Evolutionary conservation across 2,329 filamentous ascomycete species (phyloP).

Genomic region (Leptographium lundbergii): DNA sequence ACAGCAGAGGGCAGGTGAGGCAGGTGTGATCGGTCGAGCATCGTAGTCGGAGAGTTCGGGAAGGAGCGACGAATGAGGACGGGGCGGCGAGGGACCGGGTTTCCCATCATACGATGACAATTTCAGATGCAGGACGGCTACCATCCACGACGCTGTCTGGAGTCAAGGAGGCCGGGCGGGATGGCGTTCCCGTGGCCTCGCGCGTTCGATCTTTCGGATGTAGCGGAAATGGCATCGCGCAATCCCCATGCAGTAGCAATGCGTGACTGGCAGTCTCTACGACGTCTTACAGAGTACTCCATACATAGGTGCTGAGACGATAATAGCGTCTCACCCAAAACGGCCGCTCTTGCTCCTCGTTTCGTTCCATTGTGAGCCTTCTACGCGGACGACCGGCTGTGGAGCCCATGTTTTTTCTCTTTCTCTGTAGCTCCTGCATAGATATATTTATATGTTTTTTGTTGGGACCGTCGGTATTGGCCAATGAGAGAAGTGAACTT

Average conservation of each 20-base stretch:
- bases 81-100: background rate
- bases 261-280: no score
- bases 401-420: background rate
- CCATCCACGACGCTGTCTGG: background rate
- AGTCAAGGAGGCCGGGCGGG: background rate
- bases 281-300: no score
- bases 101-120: background rate
- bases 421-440: background rate
- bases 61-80: background rate
- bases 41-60: background rate
- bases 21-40: background rate
- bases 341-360: background rate
- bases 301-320: background rate
- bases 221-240: background rate
- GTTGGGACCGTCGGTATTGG: conserved; percentile 10
- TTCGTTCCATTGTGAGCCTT: background rate
- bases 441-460: conserved; percentile 5
- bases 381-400: background rate
- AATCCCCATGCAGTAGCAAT: background rate
- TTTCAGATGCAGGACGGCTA: background rate
- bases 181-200: background rate
- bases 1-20: background rate
- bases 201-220: background rate
- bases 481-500: conserved; percentile 11
- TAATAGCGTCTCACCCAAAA: background rate